A percentile compares a stretch with the other conserved stretches of the same genome.
phyloP scores from a whole-genome alignment of 306 rosid genomes.

The Trifolium pratense region DNA sequence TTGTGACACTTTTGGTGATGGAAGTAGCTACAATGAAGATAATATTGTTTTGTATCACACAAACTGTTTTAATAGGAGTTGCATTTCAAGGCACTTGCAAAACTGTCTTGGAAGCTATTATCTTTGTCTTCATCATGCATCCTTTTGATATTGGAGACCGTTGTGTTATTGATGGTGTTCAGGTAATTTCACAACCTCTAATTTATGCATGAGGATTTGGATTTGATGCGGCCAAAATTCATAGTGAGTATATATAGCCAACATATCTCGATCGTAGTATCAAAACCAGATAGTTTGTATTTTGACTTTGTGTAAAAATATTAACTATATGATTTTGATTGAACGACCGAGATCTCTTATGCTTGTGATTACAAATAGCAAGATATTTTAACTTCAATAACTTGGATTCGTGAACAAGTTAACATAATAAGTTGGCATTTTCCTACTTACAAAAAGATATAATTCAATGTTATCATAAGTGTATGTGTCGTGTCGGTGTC shows the following conservation, averaged over 20 bases:
- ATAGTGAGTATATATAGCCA: too few species aligned
- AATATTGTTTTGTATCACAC: constrained; percentile 49
- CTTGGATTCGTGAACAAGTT: too few species aligned
- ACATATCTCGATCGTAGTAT: neutral
- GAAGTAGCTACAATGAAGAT: constrained; percentile 51
- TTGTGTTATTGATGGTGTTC: constrained; percentile 60
- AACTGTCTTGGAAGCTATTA: constrained; percentile 55
- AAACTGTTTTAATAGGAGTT: constrained; percentile 50
- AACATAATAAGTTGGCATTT: too few species aligned
- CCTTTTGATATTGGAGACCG: constrained; percentile 66
- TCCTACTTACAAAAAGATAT: too few species aligned
- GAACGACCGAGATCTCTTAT: too few species aligned
- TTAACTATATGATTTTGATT: too few species aligned
- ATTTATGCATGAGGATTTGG: neutral
- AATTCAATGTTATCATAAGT: too few species aligned
- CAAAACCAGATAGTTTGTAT: neutral
- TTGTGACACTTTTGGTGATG: constrained; percentile 53
- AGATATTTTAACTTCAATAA: too few species aligned
- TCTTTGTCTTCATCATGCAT: constrained; percentile 65
- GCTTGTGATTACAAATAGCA: too few species aligned
- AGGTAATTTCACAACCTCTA: constrained; percentile 27
- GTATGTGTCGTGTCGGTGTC: too few species aligned
- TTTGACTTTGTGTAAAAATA: too few species aligned
- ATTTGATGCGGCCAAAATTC: neutral
- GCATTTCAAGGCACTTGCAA: constrained; percentile 64